Base-by-base conservation (phyloP, 257 asterid genomes). In the Capsicum rhomboideum region DNA sequence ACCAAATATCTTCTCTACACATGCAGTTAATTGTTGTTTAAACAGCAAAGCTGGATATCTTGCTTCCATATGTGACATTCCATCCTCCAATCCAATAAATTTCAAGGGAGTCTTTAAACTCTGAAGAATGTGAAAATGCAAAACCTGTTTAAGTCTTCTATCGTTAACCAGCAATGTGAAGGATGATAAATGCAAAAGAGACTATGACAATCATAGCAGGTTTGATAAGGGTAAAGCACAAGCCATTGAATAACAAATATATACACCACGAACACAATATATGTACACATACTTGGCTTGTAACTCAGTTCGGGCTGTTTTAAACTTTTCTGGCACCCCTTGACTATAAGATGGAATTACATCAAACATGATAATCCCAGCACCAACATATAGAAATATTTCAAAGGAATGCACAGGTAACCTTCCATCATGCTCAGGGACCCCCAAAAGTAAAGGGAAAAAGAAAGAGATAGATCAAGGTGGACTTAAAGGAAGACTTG, bases 1-100 rank as follows among this genome's bases (percentile, higher is more conserved):
- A 82, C 98, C 99, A 88, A 97, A 97, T 84, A 95, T 95, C 90
- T 97, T 97, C 92, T 97, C 99, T 5, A 97, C 97, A 81, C 95
- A 95, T 78, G 99, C 98, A 79, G 98, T 94, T 90, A 95, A 83
- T 86, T 95, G 99, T 87, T 97, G 99, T 84, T 95, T 97, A 90
- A 97, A 95, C 82, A 93, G 88, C 68, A 93, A 72, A 85, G 99
- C 97, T 42, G 99, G 99, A 86, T 91, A 95, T 87, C 94, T 95
- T 82, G 99, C 98, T 87, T 97, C 99, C 93, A 91, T 88, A 85
- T 90, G 98, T 29, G 98, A 93, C 84, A 90, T 74, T 55, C 96
- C 93, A 88, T 95, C 99, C 85, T 95, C 98, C 85, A 90, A 71
- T 56, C 93, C 95, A 86, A 86, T 89, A 85, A 91, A 91, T 84